Evolutionary conservation across 208 protist genomes (phyloP), one percentile per base, ranked within the genome.

Genomic region (Acanthamoeba culbertsoni): DNA sequence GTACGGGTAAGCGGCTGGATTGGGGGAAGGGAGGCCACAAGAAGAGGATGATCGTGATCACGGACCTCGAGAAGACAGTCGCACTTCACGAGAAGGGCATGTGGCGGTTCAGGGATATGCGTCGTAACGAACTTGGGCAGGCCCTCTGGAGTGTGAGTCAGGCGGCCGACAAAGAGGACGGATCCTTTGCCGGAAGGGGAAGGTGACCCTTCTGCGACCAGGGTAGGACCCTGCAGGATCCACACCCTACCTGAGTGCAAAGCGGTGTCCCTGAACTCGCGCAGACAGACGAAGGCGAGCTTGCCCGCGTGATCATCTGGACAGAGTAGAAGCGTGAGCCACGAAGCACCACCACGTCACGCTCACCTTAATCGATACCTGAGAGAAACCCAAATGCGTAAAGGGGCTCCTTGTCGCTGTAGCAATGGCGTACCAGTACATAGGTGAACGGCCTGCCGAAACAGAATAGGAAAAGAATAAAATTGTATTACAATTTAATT

Each of bases 381-480:
- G 20, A 33, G 43, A 84, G 26, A 28, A 84, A 84, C 23, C 73
- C 73, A n/a, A 84, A 57, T 3, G 73, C 73, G 45, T 37, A 84
- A n/a, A 84, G 73, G 31, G 73, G 73, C 20, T 84, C 73, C 73
- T 84, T 84, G 73, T 84, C 73, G 45, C 43, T 55, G 28, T 84
- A 84, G 45, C 73, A 84, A 42, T 84, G 73, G 8, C 73, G 73
- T n/a, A 57, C 73, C 16, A 84, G 73, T 7, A 84, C 43, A n/a
- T 84, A 84, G n/a, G 55, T 43, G 26, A 57, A 84, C 2, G 73
- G 73, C 73, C 73, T 84, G 73, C 48, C 8, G 48, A 18, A 55
- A 18, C 12, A 18, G 18, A 18, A 8, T 23, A 18, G 8, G 48
- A 55, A 18, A 18, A 8, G 12, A 8, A 8, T 23, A 18, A 8